Conservation (phyloP, 257 asterid genomes). For the Lycium ferocissimum region DNA sequence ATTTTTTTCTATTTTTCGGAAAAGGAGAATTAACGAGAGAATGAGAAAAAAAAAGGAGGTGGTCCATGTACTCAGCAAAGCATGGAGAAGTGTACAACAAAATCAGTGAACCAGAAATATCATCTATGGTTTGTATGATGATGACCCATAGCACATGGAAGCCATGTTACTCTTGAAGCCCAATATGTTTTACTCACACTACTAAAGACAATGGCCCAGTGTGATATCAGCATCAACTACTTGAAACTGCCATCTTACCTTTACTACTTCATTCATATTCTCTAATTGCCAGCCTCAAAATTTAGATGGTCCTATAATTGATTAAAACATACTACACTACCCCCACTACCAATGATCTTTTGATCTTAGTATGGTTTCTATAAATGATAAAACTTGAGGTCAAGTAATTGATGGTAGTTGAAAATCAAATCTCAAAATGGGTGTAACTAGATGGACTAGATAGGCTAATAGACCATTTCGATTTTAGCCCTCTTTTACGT, state of each 20-base stretch:
- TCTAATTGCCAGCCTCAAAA: slow-evolving; percentile 14
- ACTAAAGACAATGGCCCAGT: slow-evolving; percentile 17
- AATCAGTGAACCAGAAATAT: slow-evolving; percentile 28
- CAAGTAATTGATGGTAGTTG: neutral
- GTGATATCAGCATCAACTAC: slow-evolving; percentile 50
- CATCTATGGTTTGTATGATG: slow-evolving; percentile 40
- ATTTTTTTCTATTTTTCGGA: neutral
- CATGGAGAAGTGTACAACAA: slow-evolving; percentile 25
- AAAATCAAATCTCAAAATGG: neutral
- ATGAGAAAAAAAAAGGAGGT: neutral
- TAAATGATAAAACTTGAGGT: neutral
- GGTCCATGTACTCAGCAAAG: slow-evolving; percentile 32
- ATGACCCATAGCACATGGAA: slow-evolving; percentile 75
- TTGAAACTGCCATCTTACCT: slow-evolving; percentile 38
- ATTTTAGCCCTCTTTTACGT: neutral
- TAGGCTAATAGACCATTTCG: neutral
- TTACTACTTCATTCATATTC: neutral
- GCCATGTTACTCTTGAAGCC: slow-evolving; percentile 71
- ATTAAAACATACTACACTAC: neutral
- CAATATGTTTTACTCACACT: neutral
- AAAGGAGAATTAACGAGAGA: neutral
- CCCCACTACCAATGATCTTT: neutral
- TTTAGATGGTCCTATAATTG: neutral
- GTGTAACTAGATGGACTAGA: neutral
- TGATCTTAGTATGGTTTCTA: neutral